Base-by-base conservation (phyloP, 83 land plant species). In the Diphasiastrum complanatum region DNA sequence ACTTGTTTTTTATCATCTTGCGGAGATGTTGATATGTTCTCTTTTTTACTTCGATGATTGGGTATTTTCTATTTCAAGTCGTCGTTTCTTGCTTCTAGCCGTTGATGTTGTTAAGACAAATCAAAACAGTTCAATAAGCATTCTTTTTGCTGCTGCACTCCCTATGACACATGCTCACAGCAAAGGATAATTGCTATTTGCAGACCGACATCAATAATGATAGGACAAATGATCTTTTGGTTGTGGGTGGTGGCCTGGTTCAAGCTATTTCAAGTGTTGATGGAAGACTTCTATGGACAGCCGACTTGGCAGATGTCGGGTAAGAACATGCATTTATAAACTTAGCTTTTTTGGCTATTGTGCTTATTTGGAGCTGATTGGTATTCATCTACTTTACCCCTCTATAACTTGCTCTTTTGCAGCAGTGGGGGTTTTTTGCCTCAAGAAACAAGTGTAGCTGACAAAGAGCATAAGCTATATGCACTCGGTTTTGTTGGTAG, bases 201-300 rank as follows among this genome's bases (percentile, higher is more conserved):
- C 79, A 89, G 87, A 32, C 48, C 36, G 78, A 69, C 55, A 47
- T 67, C 25, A 77, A 74, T 58, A 30, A 54, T 28, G 82, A 81
- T 41, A 86, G 73, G 68, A 65, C 79, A 45, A 83, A 64, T 43
- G 63, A 70, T 30, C 54, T 81, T 51, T 54, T 83, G 41, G 81
- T 78, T 61, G 76, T 54, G 58, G 56, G 80, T 65, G 75, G 71
- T 56, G 77, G 85, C 2, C 56, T 68, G 36, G 60, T 93, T 36
- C 74, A 79, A 80, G 99, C 86, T 63, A 51, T 93, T 71, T 85
- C 99, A 36, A 75, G 89, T 58, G 67, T 76, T 35, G 99, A 93
- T 71, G 99, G 96, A 31, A 73, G 70, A 26, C 36, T 82, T 46
- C 60, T 89, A 38, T 93, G 99, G 99, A 80, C 71, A 46, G 73